Conservation (phyloP, 2,329 filamentous ascomycete genomes). For the Talaromyces marneffei region DNA sequence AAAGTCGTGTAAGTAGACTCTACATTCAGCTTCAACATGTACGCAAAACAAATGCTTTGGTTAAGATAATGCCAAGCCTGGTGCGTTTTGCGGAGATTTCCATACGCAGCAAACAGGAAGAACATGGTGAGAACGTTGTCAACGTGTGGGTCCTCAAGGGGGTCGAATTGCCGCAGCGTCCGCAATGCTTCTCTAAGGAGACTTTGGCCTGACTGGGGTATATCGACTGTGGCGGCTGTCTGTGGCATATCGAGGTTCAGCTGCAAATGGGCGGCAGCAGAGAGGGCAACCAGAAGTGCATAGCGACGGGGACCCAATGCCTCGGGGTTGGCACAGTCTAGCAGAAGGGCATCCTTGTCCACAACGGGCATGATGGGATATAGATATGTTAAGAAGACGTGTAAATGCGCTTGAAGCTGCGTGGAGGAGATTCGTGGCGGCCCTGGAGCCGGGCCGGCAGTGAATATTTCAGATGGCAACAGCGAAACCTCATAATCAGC, state of each 20-base stretch:
- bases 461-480: neutral
- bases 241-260: neutral
- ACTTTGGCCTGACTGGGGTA: neutral
- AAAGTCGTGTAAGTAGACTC: neutral
- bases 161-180: neutral
- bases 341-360: neutral
- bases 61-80: conserved; percentile 6
- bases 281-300: neutral
- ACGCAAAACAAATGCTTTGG: conserved; percentile 3
- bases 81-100: neutral
- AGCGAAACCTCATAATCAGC: neutral
- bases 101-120: conserved; percentile 4
- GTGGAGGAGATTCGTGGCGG: neutral
- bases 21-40: conserved; percentile 1
- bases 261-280: neutral
- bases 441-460: neutral
- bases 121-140: conserved; percentile 4
- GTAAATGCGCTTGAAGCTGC: neutral
- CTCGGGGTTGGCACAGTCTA: neutral
- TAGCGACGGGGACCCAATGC: neutral
- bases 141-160: neutral
- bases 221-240: neutral
- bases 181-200: neutral
- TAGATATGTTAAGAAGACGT: neutral
- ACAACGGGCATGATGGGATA: neutral